A percentile compares a stretch with the other conserved stretches of the same genome.
phyloP scores from a whole-genome alignment of 495 filamentous ascomycete species.

The Pyrenula massariospora region DNA sequence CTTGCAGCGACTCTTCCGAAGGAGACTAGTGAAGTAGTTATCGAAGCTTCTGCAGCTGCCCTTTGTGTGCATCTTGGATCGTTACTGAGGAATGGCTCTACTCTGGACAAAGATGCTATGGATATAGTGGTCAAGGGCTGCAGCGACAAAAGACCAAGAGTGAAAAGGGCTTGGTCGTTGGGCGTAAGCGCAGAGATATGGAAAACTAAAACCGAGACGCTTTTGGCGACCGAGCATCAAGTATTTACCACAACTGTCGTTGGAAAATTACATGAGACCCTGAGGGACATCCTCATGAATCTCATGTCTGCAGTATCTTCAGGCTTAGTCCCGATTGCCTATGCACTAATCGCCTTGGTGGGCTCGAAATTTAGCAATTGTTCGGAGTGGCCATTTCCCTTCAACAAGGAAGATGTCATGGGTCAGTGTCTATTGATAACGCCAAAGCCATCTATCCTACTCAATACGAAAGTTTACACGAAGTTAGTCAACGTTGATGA shows the following conservation, averaged over 20 bases:
- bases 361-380: slow-evolving; percentile 5
- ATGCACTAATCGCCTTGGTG: slow-evolving; percentile 56
- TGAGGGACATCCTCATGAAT: slow-evolving; percentile 65
- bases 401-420: slow-evolving; percentile 30
- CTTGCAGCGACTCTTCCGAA: slow-evolving; percentile 56
- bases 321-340: slow-evolving; percentile 62
- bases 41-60: slow-evolving; percentile 60
- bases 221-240: slow-evolving; percentile 29
- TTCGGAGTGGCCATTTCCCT: slow-evolving; percentile 3
- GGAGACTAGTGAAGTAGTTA: slow-evolving; percentile 76
- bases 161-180: slow-evolving; percentile 72
- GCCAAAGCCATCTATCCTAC: slow-evolving; percentile 72
- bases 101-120: slow-evolving; percentile 47
- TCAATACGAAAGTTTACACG: slow-evolving; percentile 72
- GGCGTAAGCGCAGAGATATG: slow-evolving; percentile 63
- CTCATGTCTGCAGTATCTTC: slow-evolving; percentile 63
- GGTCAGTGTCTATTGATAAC: slow-evolving; percentile 50
- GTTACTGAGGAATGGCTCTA: slow-evolving; percentile 43
- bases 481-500: slow-evolving; percentile 65
- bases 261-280: slow-evolving; percentile 57
- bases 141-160: slow-evolving; percentile 66
- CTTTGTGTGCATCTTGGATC: slow-evolving; percentile 48
- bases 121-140: slow-evolving; percentile 73
- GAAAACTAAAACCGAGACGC: slow-evolving; percentile 31
- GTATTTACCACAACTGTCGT: slow-evolving; percentile 38